phyloP scores from a whole-genome alignment of 2,329 filamentous ascomycete species.

The Penicillium sp. region DNA sequence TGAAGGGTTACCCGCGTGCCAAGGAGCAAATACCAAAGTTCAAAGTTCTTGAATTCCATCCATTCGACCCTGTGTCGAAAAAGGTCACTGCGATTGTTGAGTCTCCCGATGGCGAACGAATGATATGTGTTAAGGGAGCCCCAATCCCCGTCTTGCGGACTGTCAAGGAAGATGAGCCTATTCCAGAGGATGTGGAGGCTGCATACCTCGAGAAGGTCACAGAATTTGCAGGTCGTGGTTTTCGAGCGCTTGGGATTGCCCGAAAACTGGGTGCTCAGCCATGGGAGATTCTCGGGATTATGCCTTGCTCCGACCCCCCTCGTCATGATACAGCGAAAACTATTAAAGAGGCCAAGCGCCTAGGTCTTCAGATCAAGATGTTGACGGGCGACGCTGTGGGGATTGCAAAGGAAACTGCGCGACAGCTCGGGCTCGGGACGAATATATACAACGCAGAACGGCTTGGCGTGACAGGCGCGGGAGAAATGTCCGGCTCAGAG shows the following conservation, averaged over 20 bases:
- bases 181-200: slow-evolving; percentile 75
- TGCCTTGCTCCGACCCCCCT: slow-evolving; percentile 91
- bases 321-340: slow-evolving; percentile 89
- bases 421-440: slow-evolving; percentile 87
- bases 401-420: slow-evolving; percentile 89
- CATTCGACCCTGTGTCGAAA: slow-evolving; percentile 92
- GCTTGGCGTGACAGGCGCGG: slow-evolving; percentile 85
- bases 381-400: slow-evolving; percentile 93
- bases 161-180: slow-evolving; percentile 81
- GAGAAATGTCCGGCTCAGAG: slow-evolving; percentile 91
- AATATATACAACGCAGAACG: slow-evolving; percentile 94
- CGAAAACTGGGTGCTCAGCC: slow-evolving; percentile 80
- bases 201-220: slow-evolving; percentile 92
- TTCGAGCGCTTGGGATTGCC: slow-evolving; percentile 90
- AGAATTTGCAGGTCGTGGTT: slow-evolving; percentile 90
- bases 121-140: slow-evolving; percentile 89
- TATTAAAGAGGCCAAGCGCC: slow-evolving; percentile 83
- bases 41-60: slow-evolving; percentile 81
- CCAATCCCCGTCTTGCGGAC: slow-evolving; percentile 86
- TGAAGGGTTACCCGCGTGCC: slow-evolving; percentile 80
- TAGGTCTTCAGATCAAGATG: slow-evolving; percentile 94
- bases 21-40: slow-evolving; percentile 82
- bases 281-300: slow-evolving; percentile 93
- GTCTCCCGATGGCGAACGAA: slow-evolving; percentile 80
- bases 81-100: slow-evolving; percentile 85